A percentile compares a stretch with the other conserved stretches of the same genome.
Evolutionary conservation across 768 basidiomycete species (phyloP).

Genomic region (Tricholoma sp.): DNA sequence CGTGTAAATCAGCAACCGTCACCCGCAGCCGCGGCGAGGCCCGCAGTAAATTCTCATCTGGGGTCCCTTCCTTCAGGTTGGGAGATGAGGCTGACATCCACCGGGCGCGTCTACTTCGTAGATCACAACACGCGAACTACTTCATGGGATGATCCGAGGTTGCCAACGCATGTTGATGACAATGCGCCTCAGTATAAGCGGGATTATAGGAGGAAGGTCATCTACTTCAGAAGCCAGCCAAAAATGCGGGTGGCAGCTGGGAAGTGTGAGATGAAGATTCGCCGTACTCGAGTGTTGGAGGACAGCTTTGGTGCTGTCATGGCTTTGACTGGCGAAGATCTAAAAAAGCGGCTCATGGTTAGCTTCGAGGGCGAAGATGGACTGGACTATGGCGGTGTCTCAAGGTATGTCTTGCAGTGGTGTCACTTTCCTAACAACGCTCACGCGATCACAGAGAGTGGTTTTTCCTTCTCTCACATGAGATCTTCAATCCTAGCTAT

Average conservation of each 20-base stretch:
- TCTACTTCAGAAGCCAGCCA: slow-evolving; percentile 90
- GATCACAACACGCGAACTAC: slow-evolving; percentile 90
- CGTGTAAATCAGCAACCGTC: slow-evolving; percentile 46
- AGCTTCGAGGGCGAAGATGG: slow-evolving; percentile 80
- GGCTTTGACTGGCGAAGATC: slow-evolving; percentile 66
- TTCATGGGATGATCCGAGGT: slow-evolving; percentile 88
- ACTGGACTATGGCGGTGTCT: slow-evolving; percentile 74
- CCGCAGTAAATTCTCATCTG: slow-evolving; percentile 53
- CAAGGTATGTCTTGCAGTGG: slow-evolving; percentile 40
- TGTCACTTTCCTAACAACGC: slow-evolving; percentile 2
- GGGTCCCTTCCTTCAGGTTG: slow-evolving; percentile 87
- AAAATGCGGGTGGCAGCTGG: slow-evolving; percentile 73
- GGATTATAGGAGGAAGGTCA: slow-evolving; percentile 86
- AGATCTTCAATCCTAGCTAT: slow-evolving; percentile 79
- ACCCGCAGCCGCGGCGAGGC: slow-evolving; percentile 37
- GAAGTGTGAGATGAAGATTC: slow-evolving; percentile 83
- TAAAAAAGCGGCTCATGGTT: slow-evolving; percentile 68
- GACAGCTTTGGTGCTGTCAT: slow-evolving; percentile 85
- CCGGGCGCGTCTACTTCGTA: slow-evolving; percentile 84
- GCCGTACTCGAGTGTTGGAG: slow-evolving; percentile 77
- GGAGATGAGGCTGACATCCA: slow-evolving; percentile 92
- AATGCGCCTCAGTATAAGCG: slow-evolving; percentile 95
- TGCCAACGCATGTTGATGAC: slow-evolving; percentile 78
- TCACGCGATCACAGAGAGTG: slow-evolving; percentile 53
- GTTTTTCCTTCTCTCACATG: slow-evolving; percentile 82